Evolutionary conservation across 2,329 filamentous ascomycete species (phyloP), one percentile per base, ranked within the genome.

Genomic region (Fusarium chlamydosporum): DNA sequence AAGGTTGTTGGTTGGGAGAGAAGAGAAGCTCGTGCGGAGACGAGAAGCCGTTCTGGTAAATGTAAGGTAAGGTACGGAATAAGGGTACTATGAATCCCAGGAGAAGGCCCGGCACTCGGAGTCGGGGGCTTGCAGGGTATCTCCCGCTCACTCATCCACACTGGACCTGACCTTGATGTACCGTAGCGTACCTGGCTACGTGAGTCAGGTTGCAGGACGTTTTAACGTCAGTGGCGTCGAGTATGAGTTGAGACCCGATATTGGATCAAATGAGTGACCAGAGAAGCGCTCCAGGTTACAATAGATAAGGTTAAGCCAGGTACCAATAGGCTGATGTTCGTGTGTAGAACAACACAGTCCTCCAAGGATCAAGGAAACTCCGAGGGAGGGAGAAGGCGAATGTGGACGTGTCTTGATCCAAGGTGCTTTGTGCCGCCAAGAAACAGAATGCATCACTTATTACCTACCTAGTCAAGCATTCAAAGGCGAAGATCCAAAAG

Each of bases 221-320:
- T 41, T 31, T 43, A 67, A 57, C 67, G 67, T 72, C 61, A 70
- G 67, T 46, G 61, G 68, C 65, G 65, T 51, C 51, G 48, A 20
- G 40, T 59, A 61, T 58, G 38, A 41, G 26, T 26, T 31, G 56
- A 56, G 38, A 43, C 20, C 16, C 29, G 26, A 48, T 38, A 46
- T 35, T 40, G 31, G 26, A 41, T 33, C 20, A 23, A 52, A 63
- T 46, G 29, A 38, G 41, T 23, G 35, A 46, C 16, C 26, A 43
- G 10, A 46, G 16, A 46, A 34, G 31, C 7, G 23, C 40, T 12
- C n/a, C 35, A 11, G 29, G 40, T 46, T 6, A 42, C 6, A 20
- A 8, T 16, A 20, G 35, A 47, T 20, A 26, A 4, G 23, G 23
- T 23, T 53, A 29, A 34, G 29, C 16, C 33, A 35, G 20, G 29